Conservation (phyloP, 495 filamentous ascomycete genomes). For the Clavariopsis aquatica region DNA sequence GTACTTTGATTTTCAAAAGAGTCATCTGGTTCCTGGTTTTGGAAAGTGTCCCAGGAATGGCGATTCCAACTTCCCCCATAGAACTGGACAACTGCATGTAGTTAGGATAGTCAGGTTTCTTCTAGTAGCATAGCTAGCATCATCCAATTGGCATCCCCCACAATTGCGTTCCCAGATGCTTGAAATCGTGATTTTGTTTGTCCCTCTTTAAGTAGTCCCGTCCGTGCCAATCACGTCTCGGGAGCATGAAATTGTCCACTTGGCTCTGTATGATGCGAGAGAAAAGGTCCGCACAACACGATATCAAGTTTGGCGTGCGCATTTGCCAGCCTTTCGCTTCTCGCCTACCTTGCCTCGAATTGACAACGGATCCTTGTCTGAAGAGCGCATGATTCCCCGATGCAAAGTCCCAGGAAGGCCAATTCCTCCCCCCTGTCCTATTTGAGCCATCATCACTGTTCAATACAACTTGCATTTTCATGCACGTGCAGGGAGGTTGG, state of each 20-base stretch:
- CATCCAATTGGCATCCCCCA: not conserved
- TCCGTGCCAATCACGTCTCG: conserved; percentile 15
- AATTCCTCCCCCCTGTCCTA: not conserved
- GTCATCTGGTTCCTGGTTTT: not conserved
- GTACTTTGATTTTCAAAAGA: not conserved
- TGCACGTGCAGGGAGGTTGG: not conserved
- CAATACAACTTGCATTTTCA: conserved; percentile 1
- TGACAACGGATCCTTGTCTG: not conserved
- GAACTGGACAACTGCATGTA: conserved; percentile 4
- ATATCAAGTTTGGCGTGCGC: not conserved
- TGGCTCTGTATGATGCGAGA: conserved; percentile 4
- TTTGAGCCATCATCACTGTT: too few relatives aligned
- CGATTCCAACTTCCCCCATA: not conserved
- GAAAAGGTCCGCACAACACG: conserved; percentile 18
- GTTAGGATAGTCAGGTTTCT: conserved; percentile 1
- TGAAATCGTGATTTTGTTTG: conserved; percentile 18
- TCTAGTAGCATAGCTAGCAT: not conserved
- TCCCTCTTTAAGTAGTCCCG: conserved; percentile 17
- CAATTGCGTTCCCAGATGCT: not conserved
- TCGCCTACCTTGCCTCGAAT: not conserved
- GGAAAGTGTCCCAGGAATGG: not conserved
- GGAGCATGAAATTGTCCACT: not conserved
- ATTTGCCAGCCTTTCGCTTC: not conserved
- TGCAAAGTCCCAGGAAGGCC: not conserved
- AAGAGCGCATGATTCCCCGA: not conserved